A percentile compares a stretch with the other conserved stretches of the same genome.
Conservation (phyloP, 148 eudicot species). For the Rhododendron ferrugineum region DNA sequence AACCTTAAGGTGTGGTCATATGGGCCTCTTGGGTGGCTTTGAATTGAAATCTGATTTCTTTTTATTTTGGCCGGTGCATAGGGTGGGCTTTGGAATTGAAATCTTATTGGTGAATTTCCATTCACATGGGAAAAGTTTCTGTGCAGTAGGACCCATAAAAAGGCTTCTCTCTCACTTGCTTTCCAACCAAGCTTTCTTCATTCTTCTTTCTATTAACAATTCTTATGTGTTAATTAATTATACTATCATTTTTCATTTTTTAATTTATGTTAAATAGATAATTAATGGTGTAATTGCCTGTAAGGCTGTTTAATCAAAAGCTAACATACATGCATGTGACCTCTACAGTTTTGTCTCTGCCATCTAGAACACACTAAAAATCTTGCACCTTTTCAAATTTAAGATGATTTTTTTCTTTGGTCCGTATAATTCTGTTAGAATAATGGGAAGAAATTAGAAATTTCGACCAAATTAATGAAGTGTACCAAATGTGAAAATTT, state of each 20-base stretch:
- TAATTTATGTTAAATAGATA: not conserved
- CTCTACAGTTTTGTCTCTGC: not conserved
- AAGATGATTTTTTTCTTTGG: not conserved
- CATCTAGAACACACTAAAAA: not conserved
- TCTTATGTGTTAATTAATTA: not conserved
- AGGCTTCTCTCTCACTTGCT: constrained; percentile 17
- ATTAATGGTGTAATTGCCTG: not conserved
- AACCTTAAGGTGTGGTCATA: constrained; percentile 14
- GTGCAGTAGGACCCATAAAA: constrained; percentile 17
- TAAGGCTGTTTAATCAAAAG: not conserved
- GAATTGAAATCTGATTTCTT: constrained; percentile 4
- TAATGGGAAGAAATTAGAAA: not conserved
- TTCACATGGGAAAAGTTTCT: constrained; percentile 28
- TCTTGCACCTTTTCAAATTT: not conserved
- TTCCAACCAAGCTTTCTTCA: constrained; percentile 31
- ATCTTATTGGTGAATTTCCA: constrained; percentile 5
- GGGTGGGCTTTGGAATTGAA: constrained; percentile 2
- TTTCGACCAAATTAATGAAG: not conserved
- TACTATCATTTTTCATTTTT: not conserved
- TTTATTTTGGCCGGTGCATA: constrained; percentile 17
- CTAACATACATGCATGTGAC: not conserved
- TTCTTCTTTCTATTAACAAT: not conserved
- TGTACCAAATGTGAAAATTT: not conserved
- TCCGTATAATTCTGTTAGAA: not conserved
- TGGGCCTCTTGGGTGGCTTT: not conserved